phyloP scores from a whole-genome alignment of 768 basidiomycete species.

The Amyloporia xantha region DNA sequence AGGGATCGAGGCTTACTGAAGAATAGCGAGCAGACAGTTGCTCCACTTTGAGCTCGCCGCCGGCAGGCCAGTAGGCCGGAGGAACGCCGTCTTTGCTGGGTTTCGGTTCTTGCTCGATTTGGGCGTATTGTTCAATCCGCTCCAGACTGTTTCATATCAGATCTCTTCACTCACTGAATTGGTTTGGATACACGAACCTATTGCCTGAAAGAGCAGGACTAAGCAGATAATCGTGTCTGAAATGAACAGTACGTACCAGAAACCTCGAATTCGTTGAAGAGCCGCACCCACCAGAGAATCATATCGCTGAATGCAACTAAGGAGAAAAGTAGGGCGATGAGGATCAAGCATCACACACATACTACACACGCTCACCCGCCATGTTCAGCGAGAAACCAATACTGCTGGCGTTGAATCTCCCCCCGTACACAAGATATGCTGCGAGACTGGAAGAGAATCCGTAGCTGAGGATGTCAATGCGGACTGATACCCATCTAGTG shows the following conservation, averaged over 20 bases:
- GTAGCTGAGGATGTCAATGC: constrained; percentile 51
- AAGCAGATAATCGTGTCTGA: background rate
- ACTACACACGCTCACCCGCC: constrained; percentile 37
- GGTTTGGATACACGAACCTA: constrained; percentile 17
- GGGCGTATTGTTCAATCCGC: constrained; percentile 46
- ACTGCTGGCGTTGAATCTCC: constrained; percentile 33
- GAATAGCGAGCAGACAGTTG: constrained; percentile 43
- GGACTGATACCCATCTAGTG: constrained; percentile 38
- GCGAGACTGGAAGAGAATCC: constrained; percentile 46
- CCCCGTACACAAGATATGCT: constrained; percentile 46
- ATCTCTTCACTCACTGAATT: background rate
- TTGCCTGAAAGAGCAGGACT: constrained; percentile 20
- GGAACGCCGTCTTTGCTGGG: constrained; percentile 35
- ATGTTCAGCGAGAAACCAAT: constrained; percentile 36
- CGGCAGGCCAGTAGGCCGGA: constrained; percentile 57
- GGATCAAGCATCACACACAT: too few species aligned
- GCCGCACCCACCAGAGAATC: constrained; percentile 47
- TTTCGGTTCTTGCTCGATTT: constrained; percentile 45
- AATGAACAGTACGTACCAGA: constrained; percentile 25
- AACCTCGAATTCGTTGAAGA: constrained; percentile 40
- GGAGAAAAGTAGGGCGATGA: constrained; percentile 11
- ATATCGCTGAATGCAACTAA: constrained; percentile 48
- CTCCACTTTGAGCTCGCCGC: constrained; percentile 42
- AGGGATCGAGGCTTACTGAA: too few species aligned
- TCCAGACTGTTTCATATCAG: constrained; percentile 30